Evolutionary conservation across 371 early-diverging fungal species (phyloP).

Genomic region (Paraphysoderma sedebokerense): DNA sequence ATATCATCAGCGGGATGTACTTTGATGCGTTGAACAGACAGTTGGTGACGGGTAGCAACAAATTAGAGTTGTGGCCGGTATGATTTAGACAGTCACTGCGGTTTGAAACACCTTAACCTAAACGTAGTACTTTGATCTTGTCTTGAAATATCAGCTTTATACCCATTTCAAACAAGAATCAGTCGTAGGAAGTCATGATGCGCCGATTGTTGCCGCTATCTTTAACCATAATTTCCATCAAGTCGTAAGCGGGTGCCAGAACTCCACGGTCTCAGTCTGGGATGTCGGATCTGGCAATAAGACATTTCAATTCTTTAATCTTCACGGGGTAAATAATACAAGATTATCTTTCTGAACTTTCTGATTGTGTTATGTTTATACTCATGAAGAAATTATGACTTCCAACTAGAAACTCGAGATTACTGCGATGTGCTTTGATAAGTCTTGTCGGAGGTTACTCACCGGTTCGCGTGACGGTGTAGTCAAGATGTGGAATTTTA

Average conservation of each 20-base stretch:
- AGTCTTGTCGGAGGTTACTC: constrained; percentile 22
- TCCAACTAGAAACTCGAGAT: constrained; percentile 19
- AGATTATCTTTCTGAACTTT: not conserved
- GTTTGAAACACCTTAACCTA: not conserved
- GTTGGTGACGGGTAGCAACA: constrained; percentile 25
- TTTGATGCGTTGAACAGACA: constrained; percentile 22
- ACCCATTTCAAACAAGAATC: constrained; percentile 17
- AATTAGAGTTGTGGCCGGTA: constrained; percentile 27
- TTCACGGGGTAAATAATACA: constrained; percentile 18
- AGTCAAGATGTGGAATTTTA: constrained; percentile 41
- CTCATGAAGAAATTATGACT: not conserved
- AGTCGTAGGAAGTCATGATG: constrained; percentile 20
- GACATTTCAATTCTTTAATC: constrained; percentile 28
- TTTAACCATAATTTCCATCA: constrained; percentile 34
- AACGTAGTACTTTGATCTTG: not conserved
- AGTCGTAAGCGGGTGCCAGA: constrained; percentile 31
- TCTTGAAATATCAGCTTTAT: constrained; percentile 16
- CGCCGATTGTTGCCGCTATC: constrained; percentile 24
- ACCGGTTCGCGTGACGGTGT: constrained; percentile 28
- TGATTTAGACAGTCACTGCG: not conserved
- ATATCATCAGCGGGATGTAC: constrained; percentile 21
- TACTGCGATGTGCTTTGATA: constrained; percentile 34
- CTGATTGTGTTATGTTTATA: not conserved
- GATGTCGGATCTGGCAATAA: constrained; percentile 24
- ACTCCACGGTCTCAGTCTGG: constrained; percentile 27